Evolutionary conservation across 2,329 filamentous ascomycete genomes (phyloP), one percentile per base, ranked within the genome.

Genomic region (Dactylellina parvicollis): DNA sequence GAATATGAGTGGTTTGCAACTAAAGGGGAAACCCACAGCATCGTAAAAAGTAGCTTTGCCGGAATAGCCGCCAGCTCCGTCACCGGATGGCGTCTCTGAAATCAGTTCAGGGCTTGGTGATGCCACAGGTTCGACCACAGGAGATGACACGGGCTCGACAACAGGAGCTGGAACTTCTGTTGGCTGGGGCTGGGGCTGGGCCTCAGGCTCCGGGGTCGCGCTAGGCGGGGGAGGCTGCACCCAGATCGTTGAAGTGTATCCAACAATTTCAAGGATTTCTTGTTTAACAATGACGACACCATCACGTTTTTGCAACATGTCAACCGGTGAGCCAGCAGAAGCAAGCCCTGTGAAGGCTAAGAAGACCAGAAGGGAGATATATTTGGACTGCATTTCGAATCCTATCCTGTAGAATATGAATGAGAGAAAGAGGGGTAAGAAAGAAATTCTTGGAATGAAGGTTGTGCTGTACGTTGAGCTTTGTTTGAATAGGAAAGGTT

Each of bases 131-230:
- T 83, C 28, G 26, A 56, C 50, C 2, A 42, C 49, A 4, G 46
- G 36, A 9, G 28, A n/a, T 2, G 56, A 50, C 12, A 20, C 30
- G 9, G 80, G 76, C 61, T 83, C 78, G 52, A 80, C 80, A 14
- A 79, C 30, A n/a, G 24, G 36, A 16, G 32, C 47, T 4, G 82
- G 82, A 40, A 78, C 76, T n/a, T 28, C 44, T 10, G 30, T 38
- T 42, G 75, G 75, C 80, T 82, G 82, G 82, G 40, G 78, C 76
- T 18, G 81, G 75, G 72, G 82, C 83, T n/a, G n/a, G n/a, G n/a
- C n/a, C n/a, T n/a, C n/a, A 74, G 54, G 59, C 2, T 44, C 65
- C 8, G 54, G 57, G 1, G 52, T 65, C 46, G 59, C 52, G 38
- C 69, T 73, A 38, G 69, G 69, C 20, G 67, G 67, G 12, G 69